Evolutionary conservation across 2,329 filamentous ascomycete species (phyloP).

Genomic region (Cladosporium halotolerans): DNA sequence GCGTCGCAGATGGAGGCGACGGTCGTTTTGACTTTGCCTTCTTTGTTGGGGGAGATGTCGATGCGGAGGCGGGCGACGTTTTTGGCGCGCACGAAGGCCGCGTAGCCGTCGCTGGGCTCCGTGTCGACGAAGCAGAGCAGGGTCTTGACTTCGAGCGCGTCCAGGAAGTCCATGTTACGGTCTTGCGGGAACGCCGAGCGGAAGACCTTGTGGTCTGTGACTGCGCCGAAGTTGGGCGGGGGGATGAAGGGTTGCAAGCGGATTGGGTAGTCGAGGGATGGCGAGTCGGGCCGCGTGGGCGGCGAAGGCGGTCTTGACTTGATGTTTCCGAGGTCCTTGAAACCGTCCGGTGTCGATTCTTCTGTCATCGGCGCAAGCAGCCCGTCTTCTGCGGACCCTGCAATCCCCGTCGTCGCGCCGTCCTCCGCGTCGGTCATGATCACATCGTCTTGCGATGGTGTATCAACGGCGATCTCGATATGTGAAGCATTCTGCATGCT

Average conservation of each 20-base stretch:
- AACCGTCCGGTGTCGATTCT: neutral
- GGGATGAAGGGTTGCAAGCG: slow-evolving; percentile 36
- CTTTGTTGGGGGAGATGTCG: slow-evolving; percentile 83
- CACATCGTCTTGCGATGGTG: neutral
- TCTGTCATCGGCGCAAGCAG: neutral
- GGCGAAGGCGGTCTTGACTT: slow-evolving; percentile 24
- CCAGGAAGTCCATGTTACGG: slow-evolving; percentile 65
- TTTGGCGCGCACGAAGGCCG: slow-evolving; percentile 57
- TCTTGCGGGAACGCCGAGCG: slow-evolving; percentile 72
- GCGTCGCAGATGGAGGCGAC: slow-evolving; percentile 63
- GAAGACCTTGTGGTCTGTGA: slow-evolving; percentile 67
- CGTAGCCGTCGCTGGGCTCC: slow-evolving; percentile 43
- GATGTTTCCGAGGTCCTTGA: slow-evolving; percentile 4
- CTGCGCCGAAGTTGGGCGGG: slow-evolving; percentile 71
- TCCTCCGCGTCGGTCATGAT: slow-evolving; percentile 2
- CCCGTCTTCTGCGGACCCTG: neutral
- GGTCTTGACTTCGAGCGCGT: slow-evolving; percentile 64
- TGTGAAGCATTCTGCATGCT: neutral
- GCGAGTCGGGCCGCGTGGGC: slow-evolving; percentile 15
- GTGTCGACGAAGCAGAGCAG: slow-evolving; percentile 60
- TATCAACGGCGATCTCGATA: neutral
- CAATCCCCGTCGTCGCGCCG: neutral
- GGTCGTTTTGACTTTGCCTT: slow-evolving; percentile 56
- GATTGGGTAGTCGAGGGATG: slow-evolving; percentile 18
- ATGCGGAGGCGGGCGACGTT: slow-evolving; percentile 69